Percentiles rank a stretch among this genome's conserved stretches.
Evolutionary conservation across 2,329 filamentous ascomycete genomes (phyloP).

Genomic region (Neocucurbitaria cava): DNA sequence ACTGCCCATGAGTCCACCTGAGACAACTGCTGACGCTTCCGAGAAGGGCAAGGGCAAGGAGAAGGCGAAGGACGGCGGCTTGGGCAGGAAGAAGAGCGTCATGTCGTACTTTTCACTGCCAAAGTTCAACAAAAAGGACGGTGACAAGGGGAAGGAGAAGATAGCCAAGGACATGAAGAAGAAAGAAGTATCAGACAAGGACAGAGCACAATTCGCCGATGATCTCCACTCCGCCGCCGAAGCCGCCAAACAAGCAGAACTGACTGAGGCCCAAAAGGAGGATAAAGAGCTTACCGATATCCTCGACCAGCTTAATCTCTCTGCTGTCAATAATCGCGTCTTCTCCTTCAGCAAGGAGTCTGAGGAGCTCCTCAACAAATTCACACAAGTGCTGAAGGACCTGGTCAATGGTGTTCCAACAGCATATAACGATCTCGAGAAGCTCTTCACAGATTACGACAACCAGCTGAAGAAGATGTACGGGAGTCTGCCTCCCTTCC

Average conservation of each 20-base stretch:
- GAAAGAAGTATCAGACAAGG: slow-evolving; percentile 41
- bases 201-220: slow-evolving; percentile 44
- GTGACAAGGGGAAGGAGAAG: slow-evolving; percentile 41
- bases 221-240: slow-evolving; percentile 44
- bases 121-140: slow-evolving; percentile 43
- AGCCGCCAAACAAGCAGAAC: slow-evolving; percentile 39
- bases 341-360: slow-evolving; percentile 86
- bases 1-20: slow-evolving; percentile 58
- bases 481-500: slow-evolving; percentile 72
- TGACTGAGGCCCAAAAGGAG: slow-evolving; percentile 60
- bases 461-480: slow-evolving; percentile 70
- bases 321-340: slow-evolving; percentile 82
- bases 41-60: slow-evolving; percentile 31
- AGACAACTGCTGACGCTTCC: slow-evolving; percentile 36
- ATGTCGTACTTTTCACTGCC: slow-evolving; percentile 43
- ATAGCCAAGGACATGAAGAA: slow-evolving; percentile 31
- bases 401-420: slow-evolving; percentile 91
- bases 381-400: slow-evolving; percentile 91
- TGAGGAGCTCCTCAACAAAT: slow-evolving; percentile 78
- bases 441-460: slow-evolving; percentile 68
- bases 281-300: slow-evolving; percentile 77
- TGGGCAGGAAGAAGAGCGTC: slow-evolving; percentile 49
- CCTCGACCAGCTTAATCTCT: slow-evolving; percentile 83
- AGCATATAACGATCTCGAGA: slow-evolving; percentile 87
- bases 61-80: slow-evolving; percentile 37